phyloP scores from a whole-genome alignment of 2,329 filamentous ascomycete genomes.

The Metarhizium robertsii region DNA sequence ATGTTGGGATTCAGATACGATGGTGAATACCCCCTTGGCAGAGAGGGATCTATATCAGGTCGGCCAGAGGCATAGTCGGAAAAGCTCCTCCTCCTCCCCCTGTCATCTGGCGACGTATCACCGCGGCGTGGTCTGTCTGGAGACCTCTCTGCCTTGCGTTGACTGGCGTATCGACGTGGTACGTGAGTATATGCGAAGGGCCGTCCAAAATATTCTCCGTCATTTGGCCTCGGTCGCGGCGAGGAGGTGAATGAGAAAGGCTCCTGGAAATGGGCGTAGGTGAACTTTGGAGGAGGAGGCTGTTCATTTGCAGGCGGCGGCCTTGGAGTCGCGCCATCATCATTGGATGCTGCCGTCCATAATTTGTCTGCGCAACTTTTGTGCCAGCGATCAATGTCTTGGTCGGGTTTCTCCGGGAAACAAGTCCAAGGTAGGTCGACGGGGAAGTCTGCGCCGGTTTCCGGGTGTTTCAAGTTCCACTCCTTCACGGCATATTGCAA shows the following conservation, averaged over 20 bases:
- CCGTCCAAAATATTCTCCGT: constrained; percentile 23
- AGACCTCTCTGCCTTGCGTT: constrained; percentile 22
- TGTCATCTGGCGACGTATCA: constrained; percentile 30
- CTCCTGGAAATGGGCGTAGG: constrained; percentile 26
- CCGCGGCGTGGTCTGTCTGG: constrained; percentile 24
- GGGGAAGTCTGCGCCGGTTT: constrained; percentile 61
- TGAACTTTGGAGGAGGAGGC: constrained; percentile 26
- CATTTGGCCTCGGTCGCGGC: constrained; percentile 18
- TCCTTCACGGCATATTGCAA: constrained; percentile 70
- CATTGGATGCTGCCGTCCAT: constrained; percentile 43
- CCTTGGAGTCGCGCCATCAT: constrained; percentile 6
- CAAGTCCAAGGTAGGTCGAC: constrained; percentile 47
- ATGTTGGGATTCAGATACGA: constrained; percentile 25
- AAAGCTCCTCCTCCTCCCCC: constrained; percentile 39
- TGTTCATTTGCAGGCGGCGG: constrained; percentile 18
- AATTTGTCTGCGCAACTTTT: constrained; percentile 64
- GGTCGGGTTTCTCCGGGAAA: constrained; percentile 64
- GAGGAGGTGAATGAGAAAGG: constrained; percentile 17
- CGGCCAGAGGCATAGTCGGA: constrained; percentile 38
- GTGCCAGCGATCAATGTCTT: constrained; percentile 81
- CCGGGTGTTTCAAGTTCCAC: constrained; percentile 67
- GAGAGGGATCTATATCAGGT: constrained; percentile 17
- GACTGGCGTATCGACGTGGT: constrained; percentile 25
- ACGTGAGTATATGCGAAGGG: constrained; percentile 31
- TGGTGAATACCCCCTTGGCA: constrained; percentile 17